Percentiles rank a stretch among this genome's conserved stretches.
These are phyloP conservation scores for Fusarium camptoceras DNA, from an alignment of 2,329 filamentous ascomycete genomes.

Conservation along the genomic window DNA sequence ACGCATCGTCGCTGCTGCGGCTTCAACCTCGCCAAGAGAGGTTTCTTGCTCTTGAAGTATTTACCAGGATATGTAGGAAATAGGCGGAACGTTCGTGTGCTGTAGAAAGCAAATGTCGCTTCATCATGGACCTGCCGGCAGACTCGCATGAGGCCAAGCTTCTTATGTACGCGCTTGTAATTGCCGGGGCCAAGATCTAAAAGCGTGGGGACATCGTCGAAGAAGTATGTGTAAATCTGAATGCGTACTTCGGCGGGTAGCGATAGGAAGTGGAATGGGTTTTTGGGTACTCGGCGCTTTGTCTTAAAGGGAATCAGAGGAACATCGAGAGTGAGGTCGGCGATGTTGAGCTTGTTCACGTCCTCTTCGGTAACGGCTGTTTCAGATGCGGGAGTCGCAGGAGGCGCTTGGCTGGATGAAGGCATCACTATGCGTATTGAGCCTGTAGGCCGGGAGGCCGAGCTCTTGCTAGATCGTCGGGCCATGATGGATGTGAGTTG, in stretches of 20 bases:
- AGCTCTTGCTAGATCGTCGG: conserved; percentile 41
- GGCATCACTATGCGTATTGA: conserved; percentile 42
- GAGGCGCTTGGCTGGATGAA: not conserved
- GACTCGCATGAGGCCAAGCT: conserved; percentile 70
- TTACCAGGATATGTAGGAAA: conserved; percentile 73
- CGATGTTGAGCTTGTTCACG: conserved; percentile 56
- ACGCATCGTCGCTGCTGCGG: conserved; percentile 69
- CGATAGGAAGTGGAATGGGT: conserved; percentile 72
- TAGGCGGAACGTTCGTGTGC: conserved; percentile 70
- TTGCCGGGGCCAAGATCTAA: conserved; percentile 76
- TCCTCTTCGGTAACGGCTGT: conserved; percentile 55
- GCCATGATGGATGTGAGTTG: conserved; percentile 34
- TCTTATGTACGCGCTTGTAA: conserved; percentile 69
- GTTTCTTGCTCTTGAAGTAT: conserved; percentile 79
- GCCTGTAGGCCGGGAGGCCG: conserved; percentile 28
- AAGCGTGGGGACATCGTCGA: conserved; percentile 64
- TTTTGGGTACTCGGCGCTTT: conserved; percentile 50
- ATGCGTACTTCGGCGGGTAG: conserved; percentile 77
- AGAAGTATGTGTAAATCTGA: conserved; percentile 74
- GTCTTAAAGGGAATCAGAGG: conserved; percentile 49
- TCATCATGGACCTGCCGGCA: conserved; percentile 72
- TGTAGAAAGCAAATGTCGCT: conserved; percentile 74
- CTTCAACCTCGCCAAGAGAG: conserved; percentile 74
- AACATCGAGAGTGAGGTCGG: conserved; percentile 58
- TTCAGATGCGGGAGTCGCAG: conserved; percentile 50